Evolutionary conservation across 225 moss, liverwort and hornwort genomes (phyloP), one percentile per base, ranked within the genome.

Genomic region (Pseudisothecium myosuroides): DNA sequence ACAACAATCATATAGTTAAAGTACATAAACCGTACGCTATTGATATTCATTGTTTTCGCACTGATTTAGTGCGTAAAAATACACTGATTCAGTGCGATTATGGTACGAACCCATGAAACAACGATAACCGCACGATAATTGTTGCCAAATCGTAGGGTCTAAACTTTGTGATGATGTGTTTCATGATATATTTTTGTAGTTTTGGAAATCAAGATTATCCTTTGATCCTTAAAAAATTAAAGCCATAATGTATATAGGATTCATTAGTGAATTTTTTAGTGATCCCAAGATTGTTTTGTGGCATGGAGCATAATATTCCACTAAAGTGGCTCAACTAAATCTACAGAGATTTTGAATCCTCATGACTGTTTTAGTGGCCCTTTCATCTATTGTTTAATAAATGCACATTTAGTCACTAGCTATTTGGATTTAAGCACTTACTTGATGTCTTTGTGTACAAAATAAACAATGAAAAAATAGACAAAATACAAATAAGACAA

Each of bases 171-270:
- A n/a, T n/a, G n/a, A n/a, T n/a, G n/a, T n/a, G n/a, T 34, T 76
- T 34, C 1, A 36, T 52, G 1, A 52, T 21, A 5, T 2, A 34
- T 52, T 3, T 76, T 76, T 50, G 47, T 7, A 76, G 52, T 52
- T 36, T 21, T 76, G 2, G 34, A 52, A 52, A 34, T 76, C 3
- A 52, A 76, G 22, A 52, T 8, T 76, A 14, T 1, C 13, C 1
- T 7, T 0, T 36, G 0, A 76, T 34, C 8, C 1, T 22, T 13
- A 22, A 52, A 5, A 52, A 12, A 0, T 55, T n/a, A 24, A 54
- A 54, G 10, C 16, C 16, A 23, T 56, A 2, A 26, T 26, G 17
- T 26, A n/a, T 11, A 56, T 10, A 17, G 6, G 13, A 50, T 52
- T 8, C 52, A 52, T 34, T 12, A 20, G 21, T 13, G 14, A 34